Evolutionary conservation across 441 rosid species (phyloP).

Genomic region (Adansonia gregorii): DNA sequence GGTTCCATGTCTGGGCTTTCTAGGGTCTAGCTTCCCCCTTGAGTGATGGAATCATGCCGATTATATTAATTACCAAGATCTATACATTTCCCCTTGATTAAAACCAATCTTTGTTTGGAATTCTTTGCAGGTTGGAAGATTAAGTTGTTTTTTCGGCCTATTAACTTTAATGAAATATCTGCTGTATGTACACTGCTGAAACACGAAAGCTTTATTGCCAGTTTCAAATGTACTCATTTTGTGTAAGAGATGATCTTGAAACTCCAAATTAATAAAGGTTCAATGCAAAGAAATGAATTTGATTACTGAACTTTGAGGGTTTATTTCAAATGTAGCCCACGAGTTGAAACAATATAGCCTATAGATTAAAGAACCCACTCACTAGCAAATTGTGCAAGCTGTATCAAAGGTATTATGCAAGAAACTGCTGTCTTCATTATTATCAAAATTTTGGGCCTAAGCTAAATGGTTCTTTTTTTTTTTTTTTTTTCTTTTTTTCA

Average conservation of each 20-base stretch:
- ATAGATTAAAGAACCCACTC: not conserved
- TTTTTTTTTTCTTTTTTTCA: not conserved
- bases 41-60: no score
- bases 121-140: no score
- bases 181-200: constrained; percentile 30
- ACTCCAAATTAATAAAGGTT: constrained; percentile 26
- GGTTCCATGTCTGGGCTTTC: not conserved
- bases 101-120: no score
- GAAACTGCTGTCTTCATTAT: not conserved
- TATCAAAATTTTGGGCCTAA: not conserved
- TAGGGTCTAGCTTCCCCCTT: constrained; percentile 13
- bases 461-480: not conserved
- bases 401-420: not conserved
- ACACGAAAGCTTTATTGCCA: constrained; percentile 25
- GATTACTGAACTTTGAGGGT: not conserved
- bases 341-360: not conserved
- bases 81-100: no score
- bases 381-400: not conserved
- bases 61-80: no score
- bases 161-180: not conserved
- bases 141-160: not conserved
- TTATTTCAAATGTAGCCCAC: not conserved
- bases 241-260: constrained; percentile 23
- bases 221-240: constrained; percentile 28
- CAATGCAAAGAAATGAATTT: constrained; percentile 8